Evolutionary conservation across 192 early-diverging fungal species (phyloP).

Genomic region (Coemansia sp.): DNA sequence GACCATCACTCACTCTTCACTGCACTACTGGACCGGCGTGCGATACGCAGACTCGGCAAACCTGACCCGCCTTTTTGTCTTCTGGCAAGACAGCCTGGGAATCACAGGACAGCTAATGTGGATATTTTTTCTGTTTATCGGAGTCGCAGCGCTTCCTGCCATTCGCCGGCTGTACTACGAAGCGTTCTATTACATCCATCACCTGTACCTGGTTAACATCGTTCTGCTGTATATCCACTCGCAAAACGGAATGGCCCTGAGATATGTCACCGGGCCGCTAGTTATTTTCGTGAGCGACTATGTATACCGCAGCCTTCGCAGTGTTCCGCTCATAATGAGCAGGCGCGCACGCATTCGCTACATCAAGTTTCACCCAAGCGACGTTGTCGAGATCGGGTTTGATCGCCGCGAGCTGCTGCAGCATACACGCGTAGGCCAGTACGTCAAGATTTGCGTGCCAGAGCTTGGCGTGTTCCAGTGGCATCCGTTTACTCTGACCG

Average conservation of each 20-base stretch:
- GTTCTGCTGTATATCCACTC: conserved; percentile 70
- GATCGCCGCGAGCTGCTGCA: conserved; percentile 58
- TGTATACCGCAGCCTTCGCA: conserved; percentile 64
- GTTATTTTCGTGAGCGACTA: conserved; percentile 58
- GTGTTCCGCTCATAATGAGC: conserved; percentile 48
- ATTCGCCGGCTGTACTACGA: conserved; percentile 69
- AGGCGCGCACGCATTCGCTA: conserved; percentile 60
- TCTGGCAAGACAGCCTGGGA: conserved; percentile 55
- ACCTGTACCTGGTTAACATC: conserved; percentile 74
- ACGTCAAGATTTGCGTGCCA: conserved; percentile 75
- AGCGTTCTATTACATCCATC: conserved; percentile 81
- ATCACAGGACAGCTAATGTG: conserved; percentile 77
- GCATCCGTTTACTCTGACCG: conserved; percentile 82
- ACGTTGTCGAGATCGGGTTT: conserved; percentile 72
- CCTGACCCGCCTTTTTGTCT: conserved; percentile 24
- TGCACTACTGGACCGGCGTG: conserved; percentile 50
- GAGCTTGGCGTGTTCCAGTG: conserved; percentile 73
- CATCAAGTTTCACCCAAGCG: conserved; percentile 72
- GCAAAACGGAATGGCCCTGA: conserved; percentile 58
- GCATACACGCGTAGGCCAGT: conserved; percentile 66
- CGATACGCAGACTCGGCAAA: conserved; percentile 34
- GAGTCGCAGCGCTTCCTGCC: conserved; percentile 57
- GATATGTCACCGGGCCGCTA: conserved; percentile 43
- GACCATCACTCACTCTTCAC: conserved; percentile 62
- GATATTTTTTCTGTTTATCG: conserved; percentile 63